Conservation (phyloP, 306 rosid genomes). For the Benincasa hispida region DNA sequence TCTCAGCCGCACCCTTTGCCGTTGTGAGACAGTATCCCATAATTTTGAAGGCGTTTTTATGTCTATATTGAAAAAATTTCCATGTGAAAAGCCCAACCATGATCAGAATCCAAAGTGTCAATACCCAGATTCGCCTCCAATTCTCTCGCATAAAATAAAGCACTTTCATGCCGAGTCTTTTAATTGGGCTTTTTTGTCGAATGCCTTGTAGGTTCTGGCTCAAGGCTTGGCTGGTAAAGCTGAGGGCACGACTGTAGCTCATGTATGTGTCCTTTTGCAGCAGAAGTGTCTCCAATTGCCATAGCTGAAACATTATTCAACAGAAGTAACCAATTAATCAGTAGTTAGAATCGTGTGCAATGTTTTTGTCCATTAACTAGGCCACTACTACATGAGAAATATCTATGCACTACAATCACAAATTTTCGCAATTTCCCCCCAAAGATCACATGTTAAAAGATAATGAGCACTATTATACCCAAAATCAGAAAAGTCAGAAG, state of each 20-base stretch:
- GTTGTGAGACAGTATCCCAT: slow-evolving; percentile 90
- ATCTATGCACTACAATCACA: neutral
- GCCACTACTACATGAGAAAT: neutral
- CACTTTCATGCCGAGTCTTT: slow-evolving; percentile 42
- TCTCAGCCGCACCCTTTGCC: slow-evolving; percentile 91
- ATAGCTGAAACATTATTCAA: slow-evolving; percentile 45
- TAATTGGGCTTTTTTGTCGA: slow-evolving; percentile 49
- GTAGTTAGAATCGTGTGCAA: neutral
- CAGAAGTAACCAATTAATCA: neutral
- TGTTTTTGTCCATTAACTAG: neutral
- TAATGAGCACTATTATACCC: neutral
- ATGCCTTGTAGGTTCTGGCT: slow-evolving; percentile 93
- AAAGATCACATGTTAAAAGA: neutral
- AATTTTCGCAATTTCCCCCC: neutral
- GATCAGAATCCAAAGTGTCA: slow-evolving; percentile 56
- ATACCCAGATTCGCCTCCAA: slow-evolving; percentile 87
- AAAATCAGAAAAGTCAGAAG: neutral
- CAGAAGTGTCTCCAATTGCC: slow-evolving; percentile 95
- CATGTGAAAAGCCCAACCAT: slow-evolving; percentile 75
- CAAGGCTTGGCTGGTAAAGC: slow-evolving; percentile 94
- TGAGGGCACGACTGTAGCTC: slow-evolving; percentile 92
- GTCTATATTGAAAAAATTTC: slow-evolving; percentile 71
- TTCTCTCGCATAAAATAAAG: slow-evolving; percentile 71
- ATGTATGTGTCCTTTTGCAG: slow-evolving; percentile 91
- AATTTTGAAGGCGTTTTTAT: slow-evolving; percentile 36